These are phyloP conservation scores for Triticum turgidum DNA, from an alignment of 176 grass and related monocot species.

Conservation along the genomic window DNA sequence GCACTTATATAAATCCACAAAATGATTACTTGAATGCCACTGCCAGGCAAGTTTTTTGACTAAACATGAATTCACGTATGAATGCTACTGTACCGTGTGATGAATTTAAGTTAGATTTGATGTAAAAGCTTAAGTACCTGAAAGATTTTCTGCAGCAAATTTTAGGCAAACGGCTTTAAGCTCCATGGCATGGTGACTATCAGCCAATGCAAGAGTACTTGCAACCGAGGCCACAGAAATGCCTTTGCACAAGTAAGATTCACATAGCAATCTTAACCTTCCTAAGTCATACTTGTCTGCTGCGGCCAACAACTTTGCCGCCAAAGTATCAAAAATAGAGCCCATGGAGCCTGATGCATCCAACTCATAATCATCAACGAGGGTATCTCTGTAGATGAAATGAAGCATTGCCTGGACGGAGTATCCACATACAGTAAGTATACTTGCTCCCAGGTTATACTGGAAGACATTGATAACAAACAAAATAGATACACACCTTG, in stretches of 20 bases:
- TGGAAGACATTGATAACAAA: background rate
- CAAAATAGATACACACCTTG: slow-evolving; percentile 52
- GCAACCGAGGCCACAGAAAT: slow-evolving; percentile 72
- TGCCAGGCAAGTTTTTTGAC: background rate
- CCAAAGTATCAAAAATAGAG: slow-evolving; percentile 70
- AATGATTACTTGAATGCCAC: background rate
- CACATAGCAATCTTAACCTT: slow-evolving; percentile 74
- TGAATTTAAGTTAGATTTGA: background rate
- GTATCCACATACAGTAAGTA: slow-evolving; percentile 1
- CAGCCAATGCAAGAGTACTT: slow-evolving; percentile 74
- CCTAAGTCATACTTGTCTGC: slow-evolving; percentile 80
- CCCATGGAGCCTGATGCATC: slow-evolving; percentile 55
- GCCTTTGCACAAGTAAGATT: slow-evolving; percentile 82
- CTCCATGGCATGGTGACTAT: slow-evolving; percentile 71
- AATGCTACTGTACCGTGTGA: background rate
- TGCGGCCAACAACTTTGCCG: slow-evolving; percentile 82
- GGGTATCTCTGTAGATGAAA: slow-evolving; percentile 86
- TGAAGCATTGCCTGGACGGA: slow-evolving; percentile 73
- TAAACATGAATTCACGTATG: background rate
- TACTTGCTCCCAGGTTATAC: background rate
- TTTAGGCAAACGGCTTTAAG: slow-evolving; percentile 93
- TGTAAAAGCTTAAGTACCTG: slow-evolving; percentile 53
- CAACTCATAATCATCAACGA: slow-evolving; percentile 75
- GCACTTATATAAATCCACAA: background rate
- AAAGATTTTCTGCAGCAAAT: slow-evolving; percentile 90